phyloP scores from a whole-genome alignment of 2,329 filamentous ascomycete genomes.

The Colletotrichum navitas region DNA sequence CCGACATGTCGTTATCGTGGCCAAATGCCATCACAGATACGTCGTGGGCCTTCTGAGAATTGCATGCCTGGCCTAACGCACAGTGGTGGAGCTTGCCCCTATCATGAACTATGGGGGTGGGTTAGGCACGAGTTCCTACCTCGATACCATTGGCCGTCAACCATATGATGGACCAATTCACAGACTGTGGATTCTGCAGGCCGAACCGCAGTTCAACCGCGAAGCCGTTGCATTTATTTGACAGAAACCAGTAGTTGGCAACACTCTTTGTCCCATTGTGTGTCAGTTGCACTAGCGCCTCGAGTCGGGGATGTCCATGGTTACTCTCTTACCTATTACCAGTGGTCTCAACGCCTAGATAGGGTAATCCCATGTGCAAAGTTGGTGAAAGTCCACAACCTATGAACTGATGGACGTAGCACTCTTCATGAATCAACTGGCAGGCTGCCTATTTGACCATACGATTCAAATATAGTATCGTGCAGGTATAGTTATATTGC shows the following conservation, averaged over 20 bases:
- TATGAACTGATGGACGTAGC: not conserved
- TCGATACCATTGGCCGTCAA: not conserved
- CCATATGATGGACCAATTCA: not conserved
- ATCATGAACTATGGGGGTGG: conserved; percentile 21
- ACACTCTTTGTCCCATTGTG: not conserved
- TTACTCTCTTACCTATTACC: not conserved
- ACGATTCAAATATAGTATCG: too few relatives aligned
- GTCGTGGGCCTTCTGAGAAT: conserved; percentile 33
- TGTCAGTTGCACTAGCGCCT: not conserved
- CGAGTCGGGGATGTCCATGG: too few relatives aligned
- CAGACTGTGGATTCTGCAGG: not conserved
- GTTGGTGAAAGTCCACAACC: not conserved
- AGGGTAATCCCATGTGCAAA: not conserved
- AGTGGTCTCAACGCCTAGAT: not conserved
- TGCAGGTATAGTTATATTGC: not conserved
- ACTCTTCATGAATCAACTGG: not conserved
- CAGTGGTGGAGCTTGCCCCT: conserved; percentile 22
- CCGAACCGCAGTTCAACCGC: not conserved
- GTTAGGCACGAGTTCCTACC: not conserved
- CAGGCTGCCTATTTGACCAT: not conserved
- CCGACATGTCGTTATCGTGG: conserved; percentile 36
- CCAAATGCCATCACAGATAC: conserved; percentile 40
- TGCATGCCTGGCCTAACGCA: conserved; percentile 35
- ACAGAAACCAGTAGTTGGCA: not conserved
- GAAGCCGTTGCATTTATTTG: conserved; percentile 8